Conservation (phyloP, 148 eudicot species). For the Agrostemma githago region DNA sequence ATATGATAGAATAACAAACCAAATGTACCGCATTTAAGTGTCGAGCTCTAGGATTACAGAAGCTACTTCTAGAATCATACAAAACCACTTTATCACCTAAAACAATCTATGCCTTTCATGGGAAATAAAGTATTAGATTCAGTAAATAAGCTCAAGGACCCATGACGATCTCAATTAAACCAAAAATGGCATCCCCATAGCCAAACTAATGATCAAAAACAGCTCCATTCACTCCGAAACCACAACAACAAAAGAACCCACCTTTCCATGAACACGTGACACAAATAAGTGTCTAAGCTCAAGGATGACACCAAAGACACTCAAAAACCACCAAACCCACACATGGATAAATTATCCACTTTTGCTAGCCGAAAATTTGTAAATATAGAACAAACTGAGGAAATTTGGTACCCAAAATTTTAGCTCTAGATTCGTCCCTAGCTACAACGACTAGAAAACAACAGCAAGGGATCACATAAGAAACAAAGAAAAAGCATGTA, state of each 20-base stretch:
- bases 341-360: no score
- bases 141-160: background rate
- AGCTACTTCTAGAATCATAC: background rate
- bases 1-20: background rate
- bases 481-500: background rate
- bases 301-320: background rate
- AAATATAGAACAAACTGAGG: no score
- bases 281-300: background rate
- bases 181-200: background rate
- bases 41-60: background rate
- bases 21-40: background rate
- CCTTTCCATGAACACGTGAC: background rate
- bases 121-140: background rate
- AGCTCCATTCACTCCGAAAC: background rate
- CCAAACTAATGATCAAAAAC: background rate
- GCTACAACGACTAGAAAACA: background rate
- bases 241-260: background rate
- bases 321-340: background rate
- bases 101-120: background rate
- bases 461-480: background rate
- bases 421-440: no score
- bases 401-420: no score
- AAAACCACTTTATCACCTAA: background rate
- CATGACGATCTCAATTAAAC: background rate
- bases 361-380: no score